Evolutionary conservation across 1,284 basidiomycete genomes (phyloP), one percentile per base, ranked within the genome.

Genomic region (Anthracocystis setariae): DNA sequence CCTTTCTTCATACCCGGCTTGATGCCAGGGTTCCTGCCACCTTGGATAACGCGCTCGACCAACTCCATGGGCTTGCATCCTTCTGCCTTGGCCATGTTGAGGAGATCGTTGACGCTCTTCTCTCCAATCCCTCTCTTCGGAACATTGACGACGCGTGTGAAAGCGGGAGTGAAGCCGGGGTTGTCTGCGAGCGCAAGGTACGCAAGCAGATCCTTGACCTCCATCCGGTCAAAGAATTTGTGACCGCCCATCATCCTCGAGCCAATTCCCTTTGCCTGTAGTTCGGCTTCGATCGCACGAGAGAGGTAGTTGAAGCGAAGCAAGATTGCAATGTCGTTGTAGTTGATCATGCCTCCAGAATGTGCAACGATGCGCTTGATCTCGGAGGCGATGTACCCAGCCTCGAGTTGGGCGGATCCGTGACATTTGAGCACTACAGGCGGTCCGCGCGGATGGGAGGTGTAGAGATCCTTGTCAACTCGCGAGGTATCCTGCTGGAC

Each of bases 181-280:
- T 95, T 95, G 74, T 94, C 92, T 2, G 90, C 86, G 2, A 95
- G 85, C 2, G 70, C 57, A 10, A 83, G 54, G 45, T 95, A 95
- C 1, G 91, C 90, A n/a, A 95, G 84, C 21, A 94, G 74, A 81
- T 94, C 92, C 84, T 93, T 94, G 80, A 96, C 88, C 87, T 84
- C 81, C 54, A 63, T 66, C 8, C 92, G 89, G 67, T 94, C 91
- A 77, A 94, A 94, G 87, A 94, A 94, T 81, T 90, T 91, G 81
- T 91, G 89, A 0, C 92, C 92, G 15, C 89, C 90, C 9, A 95
- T 86, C 50, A 95, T 87, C 45, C 89, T 85, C 75, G 87, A 89
- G 0, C 92, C 92, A 44, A 96, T 91, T 27, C 89, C 87, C 67
- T 89, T 88, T 62, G 88, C 89, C 80, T 92, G 91, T 20, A 96